Evolutionary conservation across 352 stramenopile species (phyloP).

Genomic region (Pythium periplocum): DNA sequence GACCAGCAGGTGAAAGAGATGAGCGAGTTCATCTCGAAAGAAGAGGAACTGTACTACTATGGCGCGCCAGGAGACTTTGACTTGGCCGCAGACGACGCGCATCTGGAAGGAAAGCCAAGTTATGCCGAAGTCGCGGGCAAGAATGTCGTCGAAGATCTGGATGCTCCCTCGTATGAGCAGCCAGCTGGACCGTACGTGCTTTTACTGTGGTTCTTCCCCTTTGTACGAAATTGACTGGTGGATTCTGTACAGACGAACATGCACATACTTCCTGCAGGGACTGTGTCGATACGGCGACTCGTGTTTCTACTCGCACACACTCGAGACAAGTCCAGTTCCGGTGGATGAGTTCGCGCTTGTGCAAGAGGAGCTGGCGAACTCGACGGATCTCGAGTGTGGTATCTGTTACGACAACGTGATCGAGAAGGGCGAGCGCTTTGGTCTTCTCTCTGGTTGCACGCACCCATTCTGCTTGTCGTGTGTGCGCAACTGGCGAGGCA

Average conservation of each 20-base stretch:
- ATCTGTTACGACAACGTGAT: slow-evolving; percentile 85
- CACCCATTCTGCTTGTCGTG: slow-evolving; percentile 84
- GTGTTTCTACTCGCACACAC: slow-evolving; percentile 78
- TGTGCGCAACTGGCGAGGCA: slow-evolving; percentile 72
- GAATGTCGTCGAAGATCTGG: slow-evolving; percentile 32
- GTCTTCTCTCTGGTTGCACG: slow-evolving; percentile 70
- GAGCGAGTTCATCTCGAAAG: slow-evolving; percentile 75
- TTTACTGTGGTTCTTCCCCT: slow-evolving; percentile 6
- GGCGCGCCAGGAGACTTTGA: slow-evolving; percentile 63
- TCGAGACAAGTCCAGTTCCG: slow-evolving; percentile 32
- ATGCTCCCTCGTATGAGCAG: slow-evolving; percentile 42
- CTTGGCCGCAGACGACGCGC: slow-evolving; percentile 16
- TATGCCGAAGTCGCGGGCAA: slow-evolving; percentile 52
- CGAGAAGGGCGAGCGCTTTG: slow-evolving; percentile 72
- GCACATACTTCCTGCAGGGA: slow-evolving; percentile 80
- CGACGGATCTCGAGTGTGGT: slow-evolving; percentile 71
- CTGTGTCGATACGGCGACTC: slow-evolving; percentile 71
- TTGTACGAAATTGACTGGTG: slow-evolving; percentile 1
- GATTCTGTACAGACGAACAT: slow-evolving; percentile 48
- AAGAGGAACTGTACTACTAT: slow-evolving; percentile 83
- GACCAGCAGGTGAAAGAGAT: slow-evolving; percentile 41
- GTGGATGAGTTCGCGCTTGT: slow-evolving; percentile 47
- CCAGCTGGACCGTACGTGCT: slow-evolving; percentile 2
- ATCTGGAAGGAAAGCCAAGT: slow-evolving; percentile 30
- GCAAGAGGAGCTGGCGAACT: slow-evolving; percentile 59